phyloP scores from a whole-genome alignment of 805 yeast genomes.

The Pichia nanzhaoensis region DNA sequence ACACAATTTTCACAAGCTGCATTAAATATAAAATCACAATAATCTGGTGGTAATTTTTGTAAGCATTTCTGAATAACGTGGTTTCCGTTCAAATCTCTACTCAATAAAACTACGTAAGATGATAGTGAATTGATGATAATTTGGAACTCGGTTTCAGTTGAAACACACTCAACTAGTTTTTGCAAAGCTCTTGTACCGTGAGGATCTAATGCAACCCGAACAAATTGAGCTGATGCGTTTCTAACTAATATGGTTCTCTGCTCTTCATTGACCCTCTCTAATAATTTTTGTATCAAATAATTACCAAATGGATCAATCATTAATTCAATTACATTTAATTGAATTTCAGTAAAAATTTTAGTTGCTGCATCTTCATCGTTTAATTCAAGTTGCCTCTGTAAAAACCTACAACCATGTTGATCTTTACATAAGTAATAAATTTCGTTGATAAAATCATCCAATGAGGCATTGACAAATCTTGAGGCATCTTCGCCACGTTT shows the following conservation, averaged over 20 bases:
- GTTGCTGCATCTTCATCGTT: constrained; percentile 58
- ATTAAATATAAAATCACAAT: constrained; percentile 83
- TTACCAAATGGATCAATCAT: constrained; percentile 98
- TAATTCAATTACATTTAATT: constrained; percentile 69
- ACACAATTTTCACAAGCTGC: constrained; percentile 69
- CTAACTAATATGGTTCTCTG: constrained; percentile 66
- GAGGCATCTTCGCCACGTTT: constrained; percentile 60
- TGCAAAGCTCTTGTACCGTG: constrained; percentile 97
- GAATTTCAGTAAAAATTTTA: constrained; percentile 74
- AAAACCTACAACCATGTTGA: constrained; percentile 92
- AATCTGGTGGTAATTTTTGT: constrained; percentile 59
- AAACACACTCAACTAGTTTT: constrained; percentile 77
- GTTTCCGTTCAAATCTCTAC: constrained; percentile 90
- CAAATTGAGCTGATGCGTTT: constrained; percentile 66
- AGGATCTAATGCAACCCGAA: constrained; percentile 79
- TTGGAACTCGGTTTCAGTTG: constrained; percentile 62
- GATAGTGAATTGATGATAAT: constrained; percentile 34
- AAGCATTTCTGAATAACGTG: constrained; percentile 93
- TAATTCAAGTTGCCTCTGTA: constrained; percentile 78
- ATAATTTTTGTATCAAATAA: constrained; percentile 82
- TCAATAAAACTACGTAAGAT: constrained; percentile 68
- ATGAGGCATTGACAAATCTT: constrained; percentile 57
- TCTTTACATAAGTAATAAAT: constrained; percentile 83
- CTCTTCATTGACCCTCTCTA: constrained; percentile 64
- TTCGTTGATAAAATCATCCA: constrained; percentile 64